Evolutionary conservation across 2,329 filamentous ascomycete genomes (phyloP).

Genomic region (Colletotrichum kahawae): DNA sequence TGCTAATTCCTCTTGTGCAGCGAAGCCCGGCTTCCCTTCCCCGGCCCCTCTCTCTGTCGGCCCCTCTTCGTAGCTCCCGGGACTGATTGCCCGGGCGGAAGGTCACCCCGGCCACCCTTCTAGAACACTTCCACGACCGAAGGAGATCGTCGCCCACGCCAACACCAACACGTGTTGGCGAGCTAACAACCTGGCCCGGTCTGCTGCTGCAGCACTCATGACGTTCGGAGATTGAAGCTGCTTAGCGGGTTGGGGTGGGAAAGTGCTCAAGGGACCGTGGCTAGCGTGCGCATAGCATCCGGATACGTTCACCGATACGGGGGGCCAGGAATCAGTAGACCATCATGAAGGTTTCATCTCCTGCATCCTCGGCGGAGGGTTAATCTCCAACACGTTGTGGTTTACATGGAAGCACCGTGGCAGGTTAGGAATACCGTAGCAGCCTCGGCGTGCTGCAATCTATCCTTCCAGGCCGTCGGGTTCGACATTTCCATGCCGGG

Average conservation of each 20-base stretch:
- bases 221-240: background rate
- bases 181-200: background rate
- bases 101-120: background rate
- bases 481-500: background rate
- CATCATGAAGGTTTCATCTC: background rate
- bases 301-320: background rate
- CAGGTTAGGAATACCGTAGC: background rate
- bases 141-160: background rate
- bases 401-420: background rate
- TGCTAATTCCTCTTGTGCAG: background rate
- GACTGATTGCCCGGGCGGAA: conserved; percentile 1
- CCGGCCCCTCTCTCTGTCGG: background rate
- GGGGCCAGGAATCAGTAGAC: background rate
- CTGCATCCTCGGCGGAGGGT: background rate
- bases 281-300: background rate
- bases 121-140: conserved; percentile 8
- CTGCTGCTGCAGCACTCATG: background rate
- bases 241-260: background rate
- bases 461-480: background rate
- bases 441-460: background rate
- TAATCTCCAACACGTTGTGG: background rate
- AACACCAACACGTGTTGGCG: background rate
- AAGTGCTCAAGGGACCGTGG: background rate
- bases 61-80: conserved; percentile 6
- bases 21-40: background rate